A percentile compares a stretch with the other conserved stretches of the same genome.
Evolutionary conservation across 192 early-diverging fungal genomes (phyloP).

Genomic region (Rhizoclosmatium sp.): DNA sequence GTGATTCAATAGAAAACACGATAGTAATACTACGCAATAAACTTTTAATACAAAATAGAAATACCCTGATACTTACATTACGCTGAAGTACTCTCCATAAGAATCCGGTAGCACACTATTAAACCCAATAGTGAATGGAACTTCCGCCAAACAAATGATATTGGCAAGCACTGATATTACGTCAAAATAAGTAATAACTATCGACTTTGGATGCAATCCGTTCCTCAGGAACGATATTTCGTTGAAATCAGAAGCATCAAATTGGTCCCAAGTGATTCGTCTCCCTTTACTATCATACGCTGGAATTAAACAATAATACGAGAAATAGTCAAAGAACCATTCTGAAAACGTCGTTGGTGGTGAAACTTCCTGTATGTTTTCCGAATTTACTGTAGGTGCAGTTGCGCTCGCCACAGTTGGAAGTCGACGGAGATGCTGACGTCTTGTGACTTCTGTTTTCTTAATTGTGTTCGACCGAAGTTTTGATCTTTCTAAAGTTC

Average conservation of each 20-base stretch:
- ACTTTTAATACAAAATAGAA: background rate
- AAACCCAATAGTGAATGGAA: background rate
- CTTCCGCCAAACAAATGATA: background rate
- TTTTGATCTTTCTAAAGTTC: background rate
- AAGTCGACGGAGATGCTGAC: background rate
- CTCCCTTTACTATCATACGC: slow-evolving; percentile 15
- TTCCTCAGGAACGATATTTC: background rate
- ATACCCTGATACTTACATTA: slow-evolving; percentile 1
- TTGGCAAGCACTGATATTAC: background rate
- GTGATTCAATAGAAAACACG: background rate
- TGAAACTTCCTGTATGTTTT: background rate
- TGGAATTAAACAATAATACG: slow-evolving; percentile 5
- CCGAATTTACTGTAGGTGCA: background rate
- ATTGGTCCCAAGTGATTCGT: background rate
- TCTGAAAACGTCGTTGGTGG: background rate
- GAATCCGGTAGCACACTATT: background rate
- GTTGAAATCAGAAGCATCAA: background rate
- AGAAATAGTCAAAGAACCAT: background rate
- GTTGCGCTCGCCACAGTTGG: background rate
- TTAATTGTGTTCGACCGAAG: background rate
- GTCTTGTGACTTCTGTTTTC: background rate
- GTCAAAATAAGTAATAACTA: background rate
- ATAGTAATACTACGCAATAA: background rate
- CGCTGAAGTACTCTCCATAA: background rate
- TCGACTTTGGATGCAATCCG: slow-evolving; percentile 15